Conservation (phyloP, 805 yeast species). For the Maudiozyma bulderi region DNA sequence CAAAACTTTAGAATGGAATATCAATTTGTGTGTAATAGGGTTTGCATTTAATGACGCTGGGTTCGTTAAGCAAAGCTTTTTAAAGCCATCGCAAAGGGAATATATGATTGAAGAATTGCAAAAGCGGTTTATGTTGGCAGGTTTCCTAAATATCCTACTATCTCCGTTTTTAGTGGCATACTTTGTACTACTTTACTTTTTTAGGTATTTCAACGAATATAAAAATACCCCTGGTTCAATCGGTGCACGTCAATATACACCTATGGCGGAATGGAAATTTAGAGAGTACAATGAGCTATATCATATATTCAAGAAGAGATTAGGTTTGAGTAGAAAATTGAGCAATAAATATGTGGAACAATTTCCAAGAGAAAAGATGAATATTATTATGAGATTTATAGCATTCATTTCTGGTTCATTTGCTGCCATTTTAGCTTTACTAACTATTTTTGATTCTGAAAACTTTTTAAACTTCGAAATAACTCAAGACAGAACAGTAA, state of each 20-base stretch:
- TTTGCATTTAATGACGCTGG: slow-evolving; percentile 78
- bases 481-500: slow-evolving; percentile 66
- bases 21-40: slow-evolving; percentile 78
- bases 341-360: slow-evolving; percentile 82
- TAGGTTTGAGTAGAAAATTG: slow-evolving; percentile 66
- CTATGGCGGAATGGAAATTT: slow-evolving; percentile 89
- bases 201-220: slow-evolving; percentile 87
- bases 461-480: slow-evolving; percentile 83
- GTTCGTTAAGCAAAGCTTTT: slow-evolving; percentile 59
- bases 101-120: slow-evolving; percentile 58
- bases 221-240: slow-evolving; percentile 78
- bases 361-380: slow-evolving; percentile 74
- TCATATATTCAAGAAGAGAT: slow-evolving; percentile 73
- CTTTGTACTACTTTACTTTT: slow-evolving; percentile 72
- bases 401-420: slow-evolving; percentile 81
- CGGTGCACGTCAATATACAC: slow-evolving; percentile 81
- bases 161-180: slow-evolving; percentile 84
- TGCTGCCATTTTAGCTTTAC: slow-evolving; percentile 74
- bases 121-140: slow-evolving; percentile 80
- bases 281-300: slow-evolving; percentile 90
- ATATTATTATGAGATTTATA: slow-evolving; percentile 46
- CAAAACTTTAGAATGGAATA: slow-evolving; percentile 88
- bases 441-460: slow-evolving; percentile 79
- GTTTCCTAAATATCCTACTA: slow-evolving; percentile 66
- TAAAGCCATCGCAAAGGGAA: slow-evolving; percentile 62